Evolutionary conservation across 805 yeast species (phyloP), one percentile per base, ranked within the genome.

Genomic region (Torulaspora microellipsoides): DNA sequence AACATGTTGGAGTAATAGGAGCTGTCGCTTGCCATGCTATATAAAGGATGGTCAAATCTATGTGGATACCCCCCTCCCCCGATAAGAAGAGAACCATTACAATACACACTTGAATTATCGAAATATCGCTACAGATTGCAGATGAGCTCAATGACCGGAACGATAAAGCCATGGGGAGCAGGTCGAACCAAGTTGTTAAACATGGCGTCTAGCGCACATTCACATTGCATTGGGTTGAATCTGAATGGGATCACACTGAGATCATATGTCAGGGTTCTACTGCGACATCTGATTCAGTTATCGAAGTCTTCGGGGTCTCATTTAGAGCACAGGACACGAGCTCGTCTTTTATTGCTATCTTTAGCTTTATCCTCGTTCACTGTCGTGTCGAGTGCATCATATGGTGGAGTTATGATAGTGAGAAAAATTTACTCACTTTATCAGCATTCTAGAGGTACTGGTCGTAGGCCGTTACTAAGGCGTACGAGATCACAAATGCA

Each of bases 401-500:
- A 54, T 43, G 48, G 45, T 10, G 43, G 47, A 2, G 40, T 44
- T 30, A 33, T 43, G 38, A 15, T 58, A 12, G 23, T 55, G 2
- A 34, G 39, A 2, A 52, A 48, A 30, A 27, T 49, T 15, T 37
- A 44, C 11, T 38, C 46, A 17, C 29, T 50, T 29, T 54, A 50
- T 39, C 43, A 39, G 11, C 34, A 34, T 48, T 12, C 47, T 34
- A 45, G 47, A 38, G 25, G 31, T 29, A 20, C 38, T 28, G 29
- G 42, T 27, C 12, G 45, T 10, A 46, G 44, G 28, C 45, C 50
- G 4, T 15, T 40, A 1, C 37, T 62, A 40, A 49, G 58, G 30
- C 47, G 64, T 27, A 57, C 64, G 10, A 50, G 64, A 34, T 62
- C 66, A 1, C 65, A 60, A 40, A 46, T 52, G 34, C 52, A 49